Conservation (phyloP, 352 stramenopile species). For the Thalassiosira hispida region DNA sequence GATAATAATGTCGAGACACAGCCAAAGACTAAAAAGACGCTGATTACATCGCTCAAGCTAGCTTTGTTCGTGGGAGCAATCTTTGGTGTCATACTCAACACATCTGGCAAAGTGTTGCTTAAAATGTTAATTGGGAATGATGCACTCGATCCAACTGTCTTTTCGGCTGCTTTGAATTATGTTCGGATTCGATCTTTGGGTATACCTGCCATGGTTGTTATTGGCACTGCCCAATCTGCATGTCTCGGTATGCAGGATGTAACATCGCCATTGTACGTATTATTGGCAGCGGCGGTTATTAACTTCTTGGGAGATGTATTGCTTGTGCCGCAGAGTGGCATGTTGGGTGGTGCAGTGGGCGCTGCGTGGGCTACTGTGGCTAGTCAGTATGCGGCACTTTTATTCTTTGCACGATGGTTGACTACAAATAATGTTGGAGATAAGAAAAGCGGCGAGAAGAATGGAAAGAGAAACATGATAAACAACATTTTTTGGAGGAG, state of each 20-base stretch:
- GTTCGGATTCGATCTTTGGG: slow-evolving; percentile 81
- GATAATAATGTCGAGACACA: too few relatives aligned
- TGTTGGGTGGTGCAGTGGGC: slow-evolving; percentile 75
- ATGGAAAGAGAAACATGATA: not conserved
- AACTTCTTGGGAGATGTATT: slow-evolving; percentile 79
- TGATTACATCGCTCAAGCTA: slow-evolving; percentile 68
- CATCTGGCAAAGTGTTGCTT: slow-evolving; percentile 46
- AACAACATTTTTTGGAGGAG: not conserved
- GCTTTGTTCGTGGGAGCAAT: slow-evolving; percentile 58
- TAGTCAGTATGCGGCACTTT: slow-evolving; percentile 75
- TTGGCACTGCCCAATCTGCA: slow-evolving; percentile 74
- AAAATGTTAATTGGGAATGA: slow-evolving; percentile 72
- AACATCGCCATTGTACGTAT: slow-evolving; percentile 67
- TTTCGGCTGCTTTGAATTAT: slow-evolving; percentile 72
- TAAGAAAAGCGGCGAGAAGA: not conserved
- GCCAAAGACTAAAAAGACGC: slow-evolving; percentile 53
- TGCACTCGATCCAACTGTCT: slow-evolving; percentile 61
- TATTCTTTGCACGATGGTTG: slow-evolving; percentile 76
- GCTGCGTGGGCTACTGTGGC: slow-evolving; percentile 82
- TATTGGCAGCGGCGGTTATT: slow-evolving; percentile 68
- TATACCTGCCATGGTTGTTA: slow-evolving; percentile 77
- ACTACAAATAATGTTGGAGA: slow-evolving; percentile 3
- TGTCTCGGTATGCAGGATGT: slow-evolving; percentile 84
- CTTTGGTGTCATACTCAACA: slow-evolving; percentile 59
- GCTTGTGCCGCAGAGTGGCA: slow-evolving; percentile 57